phyloP scores from a whole-genome alignment of 169 alveolate species.

The Amoebophrya sp. region DNA sequence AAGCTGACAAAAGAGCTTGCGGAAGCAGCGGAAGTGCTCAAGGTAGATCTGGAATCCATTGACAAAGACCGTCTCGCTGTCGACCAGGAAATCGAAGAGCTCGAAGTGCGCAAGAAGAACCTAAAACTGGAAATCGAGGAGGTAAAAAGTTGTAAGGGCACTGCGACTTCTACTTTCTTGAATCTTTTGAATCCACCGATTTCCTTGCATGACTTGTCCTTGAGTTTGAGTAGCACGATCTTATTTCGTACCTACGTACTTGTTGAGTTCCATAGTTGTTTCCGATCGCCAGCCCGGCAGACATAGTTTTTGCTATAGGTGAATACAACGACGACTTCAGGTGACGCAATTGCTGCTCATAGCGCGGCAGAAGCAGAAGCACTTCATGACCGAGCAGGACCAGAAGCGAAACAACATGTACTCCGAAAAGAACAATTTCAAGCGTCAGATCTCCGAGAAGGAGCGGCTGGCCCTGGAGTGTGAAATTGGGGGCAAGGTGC shows the following conservation, averaged over 20 bases:
- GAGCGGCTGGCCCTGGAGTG: neutral
- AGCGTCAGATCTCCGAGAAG: neutral
- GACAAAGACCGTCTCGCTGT: neutral
- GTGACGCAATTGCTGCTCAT: neutral
- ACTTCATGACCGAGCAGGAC: neutral
- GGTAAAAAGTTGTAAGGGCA: too few relatives aligned
- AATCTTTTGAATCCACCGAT: too few relatives aligned
- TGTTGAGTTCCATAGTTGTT: too few relatives aligned
- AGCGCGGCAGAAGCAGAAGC: neutral
- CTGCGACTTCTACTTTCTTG: too few relatives aligned
- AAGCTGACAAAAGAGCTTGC: neutral
- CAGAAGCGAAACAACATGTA: neutral
- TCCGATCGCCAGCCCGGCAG: too few relatives aligned
- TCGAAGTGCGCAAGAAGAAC: neutral
- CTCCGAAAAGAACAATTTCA: neutral
- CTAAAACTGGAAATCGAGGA: neutral
- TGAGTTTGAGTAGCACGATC: too few relatives aligned
- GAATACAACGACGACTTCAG: too few relatives aligned
- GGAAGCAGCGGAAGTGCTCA: neutral
- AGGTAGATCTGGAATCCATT: neutral
- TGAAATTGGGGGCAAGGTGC: neutral
- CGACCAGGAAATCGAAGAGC: slow-evolving; percentile 5
- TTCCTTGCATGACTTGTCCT: too few relatives aligned
- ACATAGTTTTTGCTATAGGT: too few relatives aligned
- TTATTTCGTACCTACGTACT: too few relatives aligned